Evolutionary conservation across 2,329 filamentous ascomycete genomes (phyloP).

Genomic region (Neoscytalidium dimidiatum): DNA sequence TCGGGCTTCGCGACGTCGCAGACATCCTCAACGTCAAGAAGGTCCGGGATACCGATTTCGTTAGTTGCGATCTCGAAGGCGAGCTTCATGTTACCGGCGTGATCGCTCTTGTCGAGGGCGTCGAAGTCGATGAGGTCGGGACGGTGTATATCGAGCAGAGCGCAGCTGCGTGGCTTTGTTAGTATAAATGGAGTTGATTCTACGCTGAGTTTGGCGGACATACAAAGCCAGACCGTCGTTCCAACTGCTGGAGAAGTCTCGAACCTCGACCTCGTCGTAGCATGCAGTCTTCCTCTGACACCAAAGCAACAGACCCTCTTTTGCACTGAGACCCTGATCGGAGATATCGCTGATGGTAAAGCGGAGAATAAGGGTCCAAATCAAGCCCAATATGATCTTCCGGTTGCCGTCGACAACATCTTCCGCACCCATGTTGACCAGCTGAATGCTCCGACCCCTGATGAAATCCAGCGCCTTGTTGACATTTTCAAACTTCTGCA

Average conservation of each 20-base stretch:
- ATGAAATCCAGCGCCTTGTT: constrained; percentile 95
- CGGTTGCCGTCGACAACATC: constrained; percentile 97
- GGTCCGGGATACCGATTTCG: constrained; percentile 93
- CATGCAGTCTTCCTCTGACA: constrained; percentile 98
- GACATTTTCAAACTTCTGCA: constrained; percentile 97
- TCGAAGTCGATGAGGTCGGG: constrained; percentile 98
- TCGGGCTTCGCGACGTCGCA: constrained; percentile 96
- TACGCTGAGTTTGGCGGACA: constrained; percentile 21
- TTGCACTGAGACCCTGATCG: constrained; percentile 94
- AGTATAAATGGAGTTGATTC: constrained; percentile 1
- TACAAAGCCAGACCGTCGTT: constrained; percentile 92
- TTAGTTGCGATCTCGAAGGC: constrained; percentile 95
- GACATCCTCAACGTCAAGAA: constrained; percentile 97
- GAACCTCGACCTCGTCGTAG: constrained; percentile 94
- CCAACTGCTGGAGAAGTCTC: constrained; percentile 95
- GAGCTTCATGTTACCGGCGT: constrained; percentile 95
- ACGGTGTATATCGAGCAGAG: constrained; percentile 92
- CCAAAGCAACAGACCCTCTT: constrained; percentile 93
- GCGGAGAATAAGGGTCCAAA: constrained; percentile 96
- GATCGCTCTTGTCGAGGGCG: constrained; percentile 87
- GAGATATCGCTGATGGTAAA: constrained; percentile 99
- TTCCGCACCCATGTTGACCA: constrained; percentile 98
- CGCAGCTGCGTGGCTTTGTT: constrained; percentile 58
- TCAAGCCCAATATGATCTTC: constrained; percentile 95
- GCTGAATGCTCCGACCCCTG: constrained; percentile 85